These are phyloP conservation scores for Populus davidiana DNA, from an alignment of 345 rosid genomes.

Conservation along the genomic window DNA sequence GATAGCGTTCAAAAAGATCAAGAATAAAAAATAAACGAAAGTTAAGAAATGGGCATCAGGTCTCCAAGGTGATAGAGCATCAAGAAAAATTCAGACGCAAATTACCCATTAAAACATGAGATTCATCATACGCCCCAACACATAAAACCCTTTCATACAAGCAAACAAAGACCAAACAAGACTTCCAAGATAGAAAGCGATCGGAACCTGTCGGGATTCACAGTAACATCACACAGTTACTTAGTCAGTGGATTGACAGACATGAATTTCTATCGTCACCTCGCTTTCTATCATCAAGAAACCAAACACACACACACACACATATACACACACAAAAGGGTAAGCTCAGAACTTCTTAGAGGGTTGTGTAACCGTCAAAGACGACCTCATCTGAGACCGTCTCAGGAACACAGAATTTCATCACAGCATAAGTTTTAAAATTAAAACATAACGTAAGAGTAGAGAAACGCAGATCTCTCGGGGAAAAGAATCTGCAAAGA, in stretches of 20 bases:
- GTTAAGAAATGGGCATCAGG: conserved; percentile 31
- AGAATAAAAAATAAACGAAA: neutral
- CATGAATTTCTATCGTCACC: conserved; percentile 47
- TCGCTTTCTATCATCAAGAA: conserved; percentile 23
- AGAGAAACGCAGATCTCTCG: neutral
- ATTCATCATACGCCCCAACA: conserved; percentile 32
- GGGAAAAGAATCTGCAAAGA: neutral
- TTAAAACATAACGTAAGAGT: neutral
- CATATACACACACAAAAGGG: neutral
- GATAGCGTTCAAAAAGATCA: fast-evolving
- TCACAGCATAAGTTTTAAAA: conserved; percentile 16
- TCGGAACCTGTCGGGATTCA: conserved; percentile 63
- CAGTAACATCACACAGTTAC: conserved; percentile 35
- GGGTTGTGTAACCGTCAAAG: conserved; percentile 51
- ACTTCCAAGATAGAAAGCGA: conserved; percentile 18
- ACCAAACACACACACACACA: neutral
- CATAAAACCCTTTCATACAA: too few relatives aligned
- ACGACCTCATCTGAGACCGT: conserved; percentile 12
- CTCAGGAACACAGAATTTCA: conserved; percentile 43
- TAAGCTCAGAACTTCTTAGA: conserved; percentile 66
- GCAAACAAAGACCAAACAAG: neutral
- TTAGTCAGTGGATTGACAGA: conserved; percentile 56
- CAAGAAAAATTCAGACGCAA: conserved; percentile 47
- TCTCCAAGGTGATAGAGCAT: conserved; percentile 58
- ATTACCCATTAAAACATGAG: conserved; percentile 42